Conservation (phyloP, 2,329 filamentous ascomycete genomes). For the Chalaropsis ovoidea region DNA sequence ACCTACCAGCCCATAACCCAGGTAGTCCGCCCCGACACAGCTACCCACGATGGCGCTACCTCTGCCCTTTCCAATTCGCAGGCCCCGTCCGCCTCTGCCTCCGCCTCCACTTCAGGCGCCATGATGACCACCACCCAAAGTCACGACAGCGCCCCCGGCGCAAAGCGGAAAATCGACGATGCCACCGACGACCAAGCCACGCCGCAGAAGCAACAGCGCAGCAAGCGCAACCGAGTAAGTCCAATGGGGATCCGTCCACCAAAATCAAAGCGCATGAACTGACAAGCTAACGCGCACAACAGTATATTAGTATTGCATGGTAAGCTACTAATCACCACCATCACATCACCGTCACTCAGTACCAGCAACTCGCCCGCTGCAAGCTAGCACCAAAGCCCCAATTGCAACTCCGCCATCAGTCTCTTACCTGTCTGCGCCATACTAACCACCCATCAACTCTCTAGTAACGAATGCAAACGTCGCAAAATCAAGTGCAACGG, state of each 20-base stretch:
- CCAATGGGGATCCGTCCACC: neutral
- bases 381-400: neutral
- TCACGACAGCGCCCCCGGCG: conserved; percentile 16
- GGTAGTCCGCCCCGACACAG: neutral
- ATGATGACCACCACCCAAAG: neutral
- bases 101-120: neutral
- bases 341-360: neutral
- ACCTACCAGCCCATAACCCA: conserved; percentile 5
- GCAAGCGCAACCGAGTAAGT: conserved; percentile 50
- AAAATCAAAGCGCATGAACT: neutral
- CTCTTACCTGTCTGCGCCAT: conserved; percentile 19
- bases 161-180: conserved; percentile 33
- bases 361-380: neutral
- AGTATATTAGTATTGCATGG: conserved; percentile 55
- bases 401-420: neutral
- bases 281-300: conserved; percentile 16
- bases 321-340: conserved; percentile 30
- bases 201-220: conserved; percentile 43
- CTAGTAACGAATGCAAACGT: conserved; percentile 63
- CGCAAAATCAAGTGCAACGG: conserved; percentile 68
- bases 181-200: conserved; percentile 36
- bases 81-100: conserved; percentile 3
- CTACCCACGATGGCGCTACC: neutral
- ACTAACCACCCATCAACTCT: conserved; percentile 5
- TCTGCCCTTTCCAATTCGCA: neutral